Evolutionary conservation across 1,284 basidiomycete genomes (phyloP).

Genomic region (Laetiporus sulphureus): DNA sequence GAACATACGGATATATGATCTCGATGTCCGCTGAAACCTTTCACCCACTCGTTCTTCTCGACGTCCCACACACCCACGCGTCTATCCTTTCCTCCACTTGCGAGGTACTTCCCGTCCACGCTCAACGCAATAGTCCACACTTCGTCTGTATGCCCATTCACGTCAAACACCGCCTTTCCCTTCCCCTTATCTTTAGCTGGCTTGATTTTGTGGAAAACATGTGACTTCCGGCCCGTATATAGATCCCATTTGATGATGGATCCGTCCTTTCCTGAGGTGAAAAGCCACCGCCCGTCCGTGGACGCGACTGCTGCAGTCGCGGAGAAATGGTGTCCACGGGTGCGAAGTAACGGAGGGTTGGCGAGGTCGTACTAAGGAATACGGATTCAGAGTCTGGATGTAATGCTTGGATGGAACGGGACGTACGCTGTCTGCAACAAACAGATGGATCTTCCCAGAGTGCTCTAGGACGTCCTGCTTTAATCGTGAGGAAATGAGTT

Average conservation of each 20-base stretch:
- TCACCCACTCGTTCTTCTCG: constrained; percentile 66
- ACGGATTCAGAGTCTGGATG: not conserved
- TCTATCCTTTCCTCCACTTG: constrained; percentile 82
- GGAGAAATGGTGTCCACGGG: constrained; percentile 61
- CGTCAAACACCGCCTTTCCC: constrained; percentile 34
- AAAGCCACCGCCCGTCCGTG: constrained; percentile 64
- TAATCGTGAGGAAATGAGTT: constrained; percentile 84
- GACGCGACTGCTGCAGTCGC: constrained; percentile 74
- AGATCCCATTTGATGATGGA: constrained; percentile 80
- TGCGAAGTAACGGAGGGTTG: constrained; percentile 44
- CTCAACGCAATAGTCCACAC: constrained; percentile 81
- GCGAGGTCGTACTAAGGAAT: constrained; percentile 35
- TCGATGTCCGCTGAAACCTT: constrained; percentile 78
- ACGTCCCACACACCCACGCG: constrained; percentile 82
- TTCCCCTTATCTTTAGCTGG: constrained; percentile 55
- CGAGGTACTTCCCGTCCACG: constrained; percentile 80
- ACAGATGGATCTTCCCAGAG: constrained; percentile 79
- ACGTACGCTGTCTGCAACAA: constrained; percentile 66
- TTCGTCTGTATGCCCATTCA: constrained; percentile 82
- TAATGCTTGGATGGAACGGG: not conserved
- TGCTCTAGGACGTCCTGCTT: constrained; percentile 87
- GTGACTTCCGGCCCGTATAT: constrained; percentile 48
- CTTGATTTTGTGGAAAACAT: constrained; percentile 55
- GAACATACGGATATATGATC: constrained; percentile 76
- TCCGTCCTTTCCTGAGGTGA: constrained; percentile 83